These are phyloP conservation scores for Aspergillus intermedius DNA, from an alignment of 2,329 filamentous ascomycete species.

Conservation along the genomic window DNA sequence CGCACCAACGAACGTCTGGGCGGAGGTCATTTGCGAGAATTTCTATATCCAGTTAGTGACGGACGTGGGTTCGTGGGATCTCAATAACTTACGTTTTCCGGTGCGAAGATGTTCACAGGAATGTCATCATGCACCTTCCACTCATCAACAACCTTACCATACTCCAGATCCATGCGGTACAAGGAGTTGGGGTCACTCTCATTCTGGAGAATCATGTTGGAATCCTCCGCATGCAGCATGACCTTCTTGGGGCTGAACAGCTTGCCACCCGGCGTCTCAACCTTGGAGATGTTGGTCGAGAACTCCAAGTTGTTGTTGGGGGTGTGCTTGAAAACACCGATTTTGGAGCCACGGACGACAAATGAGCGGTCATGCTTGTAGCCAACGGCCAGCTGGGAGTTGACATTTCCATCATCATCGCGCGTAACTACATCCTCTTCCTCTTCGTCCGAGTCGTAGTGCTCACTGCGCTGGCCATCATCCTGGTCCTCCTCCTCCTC, in stretches of 20 bases:
- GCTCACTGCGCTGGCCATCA: constrained; percentile 62
- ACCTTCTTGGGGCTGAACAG: constrained; percentile 93
- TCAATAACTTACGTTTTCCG: constrained; percentile 60
- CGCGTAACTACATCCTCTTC: constrained; percentile 65
- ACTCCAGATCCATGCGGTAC: constrained; percentile 96
- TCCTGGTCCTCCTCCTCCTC: constrained; percentile 57
- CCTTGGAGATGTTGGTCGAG: constrained; percentile 93
- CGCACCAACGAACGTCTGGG: constrained; percentile 90
- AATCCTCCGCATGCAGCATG: constrained; percentile 88
- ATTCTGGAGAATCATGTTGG: constrained; percentile 84
- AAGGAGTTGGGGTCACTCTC: constrained; percentile 76
- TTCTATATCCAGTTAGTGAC: constrained; percentile 51
- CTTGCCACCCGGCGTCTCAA: constrained; percentile 78
- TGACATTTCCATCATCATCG: constrained; percentile 73
- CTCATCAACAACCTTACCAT: constrained; percentile 95
- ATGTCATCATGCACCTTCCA: constrained; percentile 99
- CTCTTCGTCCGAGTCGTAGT: constrained; percentile 70
- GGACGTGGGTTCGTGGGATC: not conserved
- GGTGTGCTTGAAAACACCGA: constrained; percentile 97
- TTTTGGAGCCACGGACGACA: constrained; percentile 93
- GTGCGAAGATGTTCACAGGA: constrained; percentile 81
- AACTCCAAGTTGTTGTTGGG: constrained; percentile 89
- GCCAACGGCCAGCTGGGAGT: constrained; percentile 89
- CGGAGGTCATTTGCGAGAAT: constrained; percentile 93
- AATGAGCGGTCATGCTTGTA: constrained; percentile 97